phyloP scores from a whole-genome alignment of 257 asterid genomes.

The Parsonsia alboflavescens region DNA sequence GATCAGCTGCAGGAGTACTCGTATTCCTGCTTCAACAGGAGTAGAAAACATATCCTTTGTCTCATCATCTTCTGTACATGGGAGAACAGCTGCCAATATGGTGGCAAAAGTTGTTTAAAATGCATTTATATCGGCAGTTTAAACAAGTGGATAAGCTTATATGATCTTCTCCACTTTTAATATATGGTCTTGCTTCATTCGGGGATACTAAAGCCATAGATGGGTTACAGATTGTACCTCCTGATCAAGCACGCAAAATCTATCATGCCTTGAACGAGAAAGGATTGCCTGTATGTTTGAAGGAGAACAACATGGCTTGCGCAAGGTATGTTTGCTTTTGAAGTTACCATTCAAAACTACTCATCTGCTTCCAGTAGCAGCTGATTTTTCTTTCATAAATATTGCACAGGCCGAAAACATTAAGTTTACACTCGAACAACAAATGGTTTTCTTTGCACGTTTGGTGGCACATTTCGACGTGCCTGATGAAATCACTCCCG shows the following conservation, averaged over 20 bases:
- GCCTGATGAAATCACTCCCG: conserved; percentile 70
- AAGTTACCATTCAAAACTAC: background rate
- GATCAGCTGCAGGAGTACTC: background rate
- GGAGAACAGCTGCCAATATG: background rate
- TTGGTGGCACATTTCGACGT: conserved; percentile 58
- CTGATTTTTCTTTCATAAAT: background rate
- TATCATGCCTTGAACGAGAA: conserved; percentile 71
- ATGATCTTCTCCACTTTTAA: background rate
- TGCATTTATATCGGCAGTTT: background rate
- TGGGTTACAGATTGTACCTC: conserved; percentile 68
- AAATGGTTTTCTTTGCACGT: conserved; percentile 89
- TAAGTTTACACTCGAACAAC: conserved; percentile 88
- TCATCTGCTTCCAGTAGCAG: background rate
- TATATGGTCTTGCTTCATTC: background rate
- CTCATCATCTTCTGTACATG: background rate
- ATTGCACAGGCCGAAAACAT: conserved; percentile 80
- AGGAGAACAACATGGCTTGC: conserved; percentile 95
- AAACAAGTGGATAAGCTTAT: background rate
- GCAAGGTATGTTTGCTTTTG: conserved; percentile 44
- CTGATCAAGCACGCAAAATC: conserved; percentile 83
- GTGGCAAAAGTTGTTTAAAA: background rate
- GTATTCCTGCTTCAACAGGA: background rate
- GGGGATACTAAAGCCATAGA: background rate
- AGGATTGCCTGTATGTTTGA: conserved; percentile 85
- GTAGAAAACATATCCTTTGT: background rate